Base-by-base conservation (phyloP, 2,329 filamentous ascomycete genomes). In the Xylariales sp. region DNA sequence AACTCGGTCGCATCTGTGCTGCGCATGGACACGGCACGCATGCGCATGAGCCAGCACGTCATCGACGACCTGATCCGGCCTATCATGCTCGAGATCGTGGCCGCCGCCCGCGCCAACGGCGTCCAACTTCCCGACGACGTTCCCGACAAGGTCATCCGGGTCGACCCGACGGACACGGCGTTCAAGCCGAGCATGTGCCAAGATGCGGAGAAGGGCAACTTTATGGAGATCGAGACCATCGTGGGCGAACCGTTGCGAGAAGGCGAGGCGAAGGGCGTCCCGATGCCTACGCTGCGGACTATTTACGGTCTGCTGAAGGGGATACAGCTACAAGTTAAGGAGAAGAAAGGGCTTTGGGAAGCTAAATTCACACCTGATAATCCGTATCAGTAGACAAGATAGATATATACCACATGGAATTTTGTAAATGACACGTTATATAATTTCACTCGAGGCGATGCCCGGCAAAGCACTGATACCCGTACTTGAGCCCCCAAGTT, bases 161-260 rank as follows among this genome's bases (percentile, higher is more conserved):
- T 80, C 46, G 85, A 89, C 77, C 84, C 85, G 0, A 75, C 83
- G 23, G 81, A 83, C 53, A 81, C 81, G 50, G 83, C 81, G 46
- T 80, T 86, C 68, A 79, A 80, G 68, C 87, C 86, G 0, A 87
- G 84, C 70, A 88, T 88, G 86, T 78, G 82, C 16, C 82, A 84
- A 67, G 87, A 89, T 75, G 76, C 82, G 7, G 77, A 80, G 43
- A 87, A 87, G 71, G 53, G 85, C 16, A 87, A 87, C 71, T 85
- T 82, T 60, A 84, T 86, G 66, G 87, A 89, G 74, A 81, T 83
- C 55, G 86, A 89, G 73, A 86, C 84, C 68, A 81, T 89, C 43
- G 75, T 88, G 3, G 86, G 86, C 1, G 86, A 88, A 77, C 85
- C 86, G n/a, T 67, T 89, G 53, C 77, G 83, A 2, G 86, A 85